These are phyloP conservation scores for Cryphonectria carpinicola DNA, from an alignment of 2,329 filamentous ascomycete species.

Conservation along the genomic window DNA sequence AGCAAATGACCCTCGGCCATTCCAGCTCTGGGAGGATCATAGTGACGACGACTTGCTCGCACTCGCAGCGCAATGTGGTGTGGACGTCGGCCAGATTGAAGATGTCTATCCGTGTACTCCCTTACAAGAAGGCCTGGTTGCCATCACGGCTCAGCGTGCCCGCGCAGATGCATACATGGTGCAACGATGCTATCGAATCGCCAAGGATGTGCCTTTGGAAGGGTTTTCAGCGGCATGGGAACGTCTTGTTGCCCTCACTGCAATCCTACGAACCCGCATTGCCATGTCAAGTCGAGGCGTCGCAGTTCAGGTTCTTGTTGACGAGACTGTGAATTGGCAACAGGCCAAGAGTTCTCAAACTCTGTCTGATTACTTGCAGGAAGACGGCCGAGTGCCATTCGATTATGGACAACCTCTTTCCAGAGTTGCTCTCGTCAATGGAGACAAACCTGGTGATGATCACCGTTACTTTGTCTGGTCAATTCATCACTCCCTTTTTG, in stretches of 20 bases:
- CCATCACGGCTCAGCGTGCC: conserved; percentile 46
- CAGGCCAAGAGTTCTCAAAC: not conserved
- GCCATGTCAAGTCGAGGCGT: conserved; percentile 46
- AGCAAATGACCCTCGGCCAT: not conserved
- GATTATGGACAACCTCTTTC: not conserved
- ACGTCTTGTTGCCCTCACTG: conserved; percentile 40
- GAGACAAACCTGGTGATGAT: not conserved
- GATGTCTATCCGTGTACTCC: conserved; percentile 60
- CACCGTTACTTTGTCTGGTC: not conserved
- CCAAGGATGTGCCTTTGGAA: conserved; percentile 39
- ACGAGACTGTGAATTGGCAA: conserved; percentile 47
- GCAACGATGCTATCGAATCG: conserved; percentile 50
- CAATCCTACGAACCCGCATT: conserved; percentile 54
- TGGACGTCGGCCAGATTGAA: conserved; percentile 39
- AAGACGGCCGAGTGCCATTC: not conserved
- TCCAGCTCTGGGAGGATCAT: not conserved
- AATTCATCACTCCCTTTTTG: conserved; percentile 60
- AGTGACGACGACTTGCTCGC: not conserved
- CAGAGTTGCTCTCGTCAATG: not conserved
- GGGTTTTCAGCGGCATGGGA: conserved; percentile 49
- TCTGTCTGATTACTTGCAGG: not conserved
- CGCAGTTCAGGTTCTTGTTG: conserved; percentile 52
- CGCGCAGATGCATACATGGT: conserved; percentile 53
- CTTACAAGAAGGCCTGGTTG: conserved; percentile 59
- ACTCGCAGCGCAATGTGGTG: not conserved